Evolutionary conservation across 2,329 filamentous ascomycete species (phyloP).

Genomic region (Clonostachys byssicola): DNA sequence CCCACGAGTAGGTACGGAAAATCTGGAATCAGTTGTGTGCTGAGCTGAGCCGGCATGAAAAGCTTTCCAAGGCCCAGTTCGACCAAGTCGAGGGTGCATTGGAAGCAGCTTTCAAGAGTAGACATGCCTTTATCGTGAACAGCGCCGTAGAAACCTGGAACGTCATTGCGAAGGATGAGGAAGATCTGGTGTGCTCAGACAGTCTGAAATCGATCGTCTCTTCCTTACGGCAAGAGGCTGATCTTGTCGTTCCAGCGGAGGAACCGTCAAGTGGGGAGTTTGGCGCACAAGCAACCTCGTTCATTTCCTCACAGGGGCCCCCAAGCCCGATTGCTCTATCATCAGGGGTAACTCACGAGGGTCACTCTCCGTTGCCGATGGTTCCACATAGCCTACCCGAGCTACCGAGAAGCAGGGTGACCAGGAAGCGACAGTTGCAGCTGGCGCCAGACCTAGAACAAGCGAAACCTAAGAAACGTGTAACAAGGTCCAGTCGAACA

Average conservation of each 20-base stretch:
- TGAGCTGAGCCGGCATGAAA: constrained; percentile 25
- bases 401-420: neutral
- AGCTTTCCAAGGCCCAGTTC: constrained; percentile 38
- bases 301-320: neutral
- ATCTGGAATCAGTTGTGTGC: constrained; percentile 47
- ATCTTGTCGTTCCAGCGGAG: constrained; percentile 39
- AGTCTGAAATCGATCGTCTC: constrained; percentile 59
- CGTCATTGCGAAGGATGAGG: constrained; percentile 56
- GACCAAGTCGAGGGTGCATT: constrained; percentile 49
- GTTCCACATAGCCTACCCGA: neutral
- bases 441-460: neutral
- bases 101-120: constrained; percentile 53
- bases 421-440: neutral
- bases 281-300: constrained; percentile 27
- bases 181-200: constrained; percentile 59
- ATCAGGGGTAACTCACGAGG: neutral
- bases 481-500: constrained; percentile 11
- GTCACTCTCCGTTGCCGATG: neutral
- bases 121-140: constrained; percentile 49
- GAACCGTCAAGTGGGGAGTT: constrained; percentile 30
- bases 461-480: neutral
- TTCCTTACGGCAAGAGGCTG: constrained; percentile 50
- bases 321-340: neutral
- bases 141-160: constrained; percentile 62
- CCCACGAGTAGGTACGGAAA: constrained; percentile 30